Evolutionary conservation across 2,329 filamentous ascomycete species (phyloP), one percentile per base, ranked within the genome.

Genomic region (Talaromyces sp.): DNA sequence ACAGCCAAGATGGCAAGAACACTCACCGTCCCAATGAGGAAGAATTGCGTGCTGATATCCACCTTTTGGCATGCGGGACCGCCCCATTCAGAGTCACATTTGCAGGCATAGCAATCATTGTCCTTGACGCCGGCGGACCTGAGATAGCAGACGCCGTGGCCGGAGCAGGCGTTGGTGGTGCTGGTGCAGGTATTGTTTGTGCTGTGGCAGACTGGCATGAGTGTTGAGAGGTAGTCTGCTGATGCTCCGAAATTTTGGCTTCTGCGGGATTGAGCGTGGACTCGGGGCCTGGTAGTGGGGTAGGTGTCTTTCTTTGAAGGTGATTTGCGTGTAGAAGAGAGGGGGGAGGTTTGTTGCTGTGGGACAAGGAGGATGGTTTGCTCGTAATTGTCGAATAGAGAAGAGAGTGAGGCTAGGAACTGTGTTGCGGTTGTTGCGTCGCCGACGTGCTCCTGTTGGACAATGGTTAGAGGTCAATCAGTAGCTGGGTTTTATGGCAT

Each of bases 51-150:
- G 75, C 92, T 96, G 61, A 98, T 83, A 74, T 99, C 94, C 77
- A 89, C 86, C 87, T 98, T 99, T 75, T 95, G 88, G 81, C 95
- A 99, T 56, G 90, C 89, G 43, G 87, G 82, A 16, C 95, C 95
- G 59, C 89, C 94, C 92, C 93, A 98, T 74, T 89, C 85, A 0
- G 87, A 87, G 62, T 82, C 80, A 81, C 95, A 99, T 68, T 82
- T 82, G 82, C 95, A 99, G 65, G 86, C 83, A 75, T 89, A 98
- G 85, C 94, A 98, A 65, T 83, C 82, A 61, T 75, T 75, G 24
- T 74, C 70, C 35, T 69, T 69, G n/a, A 70, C 69, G 14, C 79
- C 75, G 49, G 79, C 79, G 69, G 86, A 93, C 73, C 89, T 90
- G 75, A 90, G 83, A 69, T 84, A 81, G 82, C 95, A 98, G 33